Evolutionary conservation across 441 rosid genomes (phyloP), one percentile per base, ranked within the genome.

Genomic region (Kokia cookei): DNA sequence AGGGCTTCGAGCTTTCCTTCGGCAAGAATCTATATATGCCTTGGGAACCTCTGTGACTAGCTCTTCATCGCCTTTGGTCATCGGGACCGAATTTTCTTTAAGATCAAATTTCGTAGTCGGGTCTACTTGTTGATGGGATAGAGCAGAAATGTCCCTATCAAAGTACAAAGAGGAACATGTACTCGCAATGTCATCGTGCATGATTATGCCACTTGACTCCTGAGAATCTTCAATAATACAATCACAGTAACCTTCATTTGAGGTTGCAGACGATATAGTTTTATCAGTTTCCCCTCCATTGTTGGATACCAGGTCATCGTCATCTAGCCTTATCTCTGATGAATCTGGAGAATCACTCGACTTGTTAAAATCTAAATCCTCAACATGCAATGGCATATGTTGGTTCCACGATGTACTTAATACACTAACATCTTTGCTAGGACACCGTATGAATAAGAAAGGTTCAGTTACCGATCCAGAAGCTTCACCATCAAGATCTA

Each of bases 181-280:
- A 62, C 65, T 77, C 73, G 55, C 71, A 17, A 50, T 29, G 78
- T 42, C 82, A 19, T 75, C 77, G 3, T 80, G 75, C 37, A 57
- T 10, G 12, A 57, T 57, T 14, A 5, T 29, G 57, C 55, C 24
- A 32, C 10, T 59, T 10, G 26, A 75, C 19, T 76, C 87, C 29
- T 77, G 55, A 8, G 86, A 86, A 73, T 87, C 90, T 74, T 83
- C 82, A 59, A 85, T 82, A 32, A 84, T 64, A 76, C 47, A 65
- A 65, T 15, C 71, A 37, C 74, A 67, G 37, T 72, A 50, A 32
- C 69, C 77, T 57, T 72, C 77, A 13, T 65, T 69, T 0, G 67
- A 58, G 65, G 69, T 73, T 71, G 87, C 75, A 72, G 73, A 76
- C 64, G 76, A 77, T 19, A 77, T 78, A 15, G 57, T 74, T 65